Conservation (phyloP, 768 basidiomycete genomes). For the Calvatia gigantea region DNA sequence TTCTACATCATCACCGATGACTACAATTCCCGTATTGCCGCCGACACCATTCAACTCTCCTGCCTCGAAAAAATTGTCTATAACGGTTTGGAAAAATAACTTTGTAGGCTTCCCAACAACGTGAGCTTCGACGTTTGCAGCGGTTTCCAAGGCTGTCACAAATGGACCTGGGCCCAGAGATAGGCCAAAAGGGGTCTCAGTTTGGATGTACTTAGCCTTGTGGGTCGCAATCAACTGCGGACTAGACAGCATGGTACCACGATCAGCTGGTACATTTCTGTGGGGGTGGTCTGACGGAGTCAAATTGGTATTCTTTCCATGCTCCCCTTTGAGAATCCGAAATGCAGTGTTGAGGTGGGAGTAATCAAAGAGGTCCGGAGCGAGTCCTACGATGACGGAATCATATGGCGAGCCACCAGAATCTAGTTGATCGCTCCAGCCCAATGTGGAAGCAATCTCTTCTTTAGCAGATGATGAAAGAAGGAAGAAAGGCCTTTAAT, state of each 20-base stretch:
- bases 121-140: constrained; percentile 42
- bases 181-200: constrained; percentile 40
- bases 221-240: constrained; percentile 57
- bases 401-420: constrained; percentile 34
- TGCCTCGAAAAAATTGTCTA: constrained; percentile 33
- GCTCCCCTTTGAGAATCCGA: constrained; percentile 52
- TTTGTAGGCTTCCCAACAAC: constrained; percentile 64
- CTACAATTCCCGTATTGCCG: constrained; percentile 32
- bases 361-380: constrained; percentile 51
- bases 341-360: constrained; percentile 60
- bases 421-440: background rate
- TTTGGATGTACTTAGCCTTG: constrained; percentile 48
- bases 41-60: constrained; percentile 13
- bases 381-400: constrained; percentile 62
- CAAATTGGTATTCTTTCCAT: background rate
- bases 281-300: background rate
- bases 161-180: constrained; percentile 73
- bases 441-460: constrained; percentile 29
- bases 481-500: constrained; percentile 49
- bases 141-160: constrained; percentile 57
- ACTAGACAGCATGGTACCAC: background rate
- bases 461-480: constrained; percentile 47
- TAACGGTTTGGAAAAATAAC: constrained; percentile 55
- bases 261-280: background rate
- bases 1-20: constrained; percentile 66